phyloP scores from a whole-genome alignment of 2,329 filamentous ascomycete species.

The Pseudocercospora fuligena region DNA sequence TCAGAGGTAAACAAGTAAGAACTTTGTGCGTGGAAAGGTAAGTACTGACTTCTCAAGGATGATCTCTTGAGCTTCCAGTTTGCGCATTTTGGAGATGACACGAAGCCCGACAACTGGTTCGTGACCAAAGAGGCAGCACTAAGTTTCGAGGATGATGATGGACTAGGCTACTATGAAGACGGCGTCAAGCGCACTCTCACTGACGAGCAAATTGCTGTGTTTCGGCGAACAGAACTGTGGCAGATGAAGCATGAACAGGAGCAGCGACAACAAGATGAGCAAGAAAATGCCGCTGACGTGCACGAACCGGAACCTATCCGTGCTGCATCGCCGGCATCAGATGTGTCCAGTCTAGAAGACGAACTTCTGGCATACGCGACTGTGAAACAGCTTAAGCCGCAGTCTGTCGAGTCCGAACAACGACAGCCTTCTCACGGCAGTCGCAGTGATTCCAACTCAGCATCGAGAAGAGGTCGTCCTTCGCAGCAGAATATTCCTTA shows the following conservation, averaged over 20 bases:
- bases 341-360: constrained; percentile 35
- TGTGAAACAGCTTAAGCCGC: not conserved
- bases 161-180: constrained; percentile 82
- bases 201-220: constrained; percentile 87
- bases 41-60: constrained; percentile 45
- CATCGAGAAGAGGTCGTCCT: constrained; percentile 22
- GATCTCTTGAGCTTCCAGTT: constrained; percentile 51
- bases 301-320: not conserved
- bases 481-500: constrained; percentile 36
- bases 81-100: constrained; percentile 49
- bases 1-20: constrained; percentile 37
- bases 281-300: constrained; percentile 18
- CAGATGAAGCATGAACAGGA: constrained; percentile 61
- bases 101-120: constrained; percentile 42
- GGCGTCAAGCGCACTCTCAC: constrained; percentile 88
- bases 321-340: constrained; percentile 29
- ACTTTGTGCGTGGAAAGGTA: constrained; percentile 29
- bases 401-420: constrained; percentile 7
- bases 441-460: constrained; percentile 29
- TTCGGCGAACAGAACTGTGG: constrained; percentile 86
- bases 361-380: constrained; percentile 28
- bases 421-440: constrained; percentile 25
- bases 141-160: constrained; percentile 54
- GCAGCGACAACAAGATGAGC: constrained; percentile 20
- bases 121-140: constrained; percentile 35